Percentiles rank a stretch among this genome's conserved stretches.
Evolutionary conservation across 192 early-diverging fungal genomes (phyloP).

Genomic region (Umbelopsis isabellina): DNA sequence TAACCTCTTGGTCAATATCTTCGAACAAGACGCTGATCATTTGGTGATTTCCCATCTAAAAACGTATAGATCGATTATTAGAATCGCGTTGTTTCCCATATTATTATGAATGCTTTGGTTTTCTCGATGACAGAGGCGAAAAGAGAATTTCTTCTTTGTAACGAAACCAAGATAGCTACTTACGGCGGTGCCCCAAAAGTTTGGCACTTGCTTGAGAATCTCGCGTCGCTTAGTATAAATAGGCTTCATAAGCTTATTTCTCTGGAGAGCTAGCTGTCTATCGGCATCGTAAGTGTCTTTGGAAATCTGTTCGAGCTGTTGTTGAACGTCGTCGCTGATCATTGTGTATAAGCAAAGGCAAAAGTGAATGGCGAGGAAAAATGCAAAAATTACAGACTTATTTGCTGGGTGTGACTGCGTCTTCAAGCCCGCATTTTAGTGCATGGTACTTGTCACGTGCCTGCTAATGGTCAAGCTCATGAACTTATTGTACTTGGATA

Average conservation of each 20-base stretch:
- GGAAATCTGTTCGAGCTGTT: slow-evolving; percentile 1
- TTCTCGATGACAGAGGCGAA: not conserved
- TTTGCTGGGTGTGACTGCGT: not conserved
- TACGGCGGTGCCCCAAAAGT: slow-evolving; percentile 37
- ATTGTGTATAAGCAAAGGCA: not conserved
- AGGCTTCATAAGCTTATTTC: slow-evolving; percentile 36
- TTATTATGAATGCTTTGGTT: not conserved
- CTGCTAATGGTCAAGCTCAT: no score
- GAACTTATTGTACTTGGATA: no score
- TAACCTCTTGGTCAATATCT: slow-evolving; percentile 13
- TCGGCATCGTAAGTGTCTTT: slow-evolving; percentile 5
- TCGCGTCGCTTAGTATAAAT: slow-evolving; percentile 42
- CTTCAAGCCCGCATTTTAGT: not conserved
- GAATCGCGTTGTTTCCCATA: not conserved
- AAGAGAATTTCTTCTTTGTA: no score
- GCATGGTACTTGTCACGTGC: no score
- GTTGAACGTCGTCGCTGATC: slow-evolving; percentile 19
- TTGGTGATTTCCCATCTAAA: slow-evolving; percentile 4
- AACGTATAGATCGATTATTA: not conserved
- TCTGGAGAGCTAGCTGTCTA: not conserved
- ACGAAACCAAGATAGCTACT: slow-evolving; percentile 1
- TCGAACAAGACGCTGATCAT: slow-evolving; percentile 13
- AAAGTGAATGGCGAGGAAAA: not conserved
- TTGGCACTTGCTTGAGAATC: slow-evolving; percentile 38
- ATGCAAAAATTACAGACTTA: not conserved